Evolutionary conservation across 805 yeast genomes (phyloP), one percentile per base, ranked within the genome.

Genomic region (Ogataea allantospora): DNA sequence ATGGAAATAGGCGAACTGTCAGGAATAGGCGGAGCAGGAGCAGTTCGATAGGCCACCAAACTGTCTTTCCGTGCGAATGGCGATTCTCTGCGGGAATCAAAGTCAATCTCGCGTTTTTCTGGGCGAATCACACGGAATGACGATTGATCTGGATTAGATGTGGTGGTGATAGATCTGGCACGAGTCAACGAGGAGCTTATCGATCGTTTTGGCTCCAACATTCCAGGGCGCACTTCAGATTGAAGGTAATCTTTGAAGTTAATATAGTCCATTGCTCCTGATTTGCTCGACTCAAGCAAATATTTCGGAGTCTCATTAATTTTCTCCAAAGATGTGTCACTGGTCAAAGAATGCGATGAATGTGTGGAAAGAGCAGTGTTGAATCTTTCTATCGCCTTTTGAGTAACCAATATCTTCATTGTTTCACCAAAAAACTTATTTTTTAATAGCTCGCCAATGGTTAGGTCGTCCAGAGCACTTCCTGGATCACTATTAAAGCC

Each of bases 1-100:
- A 27, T 31, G 10, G 46, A 20, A 27, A 30, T 9, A 26, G 49
- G 19, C 33, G 40, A 30, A 18, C 42, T 31, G 4, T 34, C 40
- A 6, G 38, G 21, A 9, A 35, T 11, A 24, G 50, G 27, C 30
- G 88, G 85, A 6, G 82, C 83, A 0, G 88, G 88, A 0, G 88
- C 83, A 9, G 71, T 77, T 50, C 95, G 65, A 41, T 70, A 74
- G 0, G 95, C 93, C 7, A 83, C 77, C 15, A 84, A 65, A 39
- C 67, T 73, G 17, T 49, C 52, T 8, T 42, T 42, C 1, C 80
- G 71, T 2, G 71, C 62, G 52, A 75, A 84, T 1, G 95, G 95
- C 0, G 95, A 81, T 30, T 77, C 78, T 29, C 95, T 64, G 35
- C 88, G 69, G 49, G 83, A 78, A 51, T 87, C 93, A 54, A 87